These are phyloP conservation scores for Lomentospora prolificans DNA, from an alignment of 2,329 filamentous ascomycete species.

Conservation along the genomic window DNA sequence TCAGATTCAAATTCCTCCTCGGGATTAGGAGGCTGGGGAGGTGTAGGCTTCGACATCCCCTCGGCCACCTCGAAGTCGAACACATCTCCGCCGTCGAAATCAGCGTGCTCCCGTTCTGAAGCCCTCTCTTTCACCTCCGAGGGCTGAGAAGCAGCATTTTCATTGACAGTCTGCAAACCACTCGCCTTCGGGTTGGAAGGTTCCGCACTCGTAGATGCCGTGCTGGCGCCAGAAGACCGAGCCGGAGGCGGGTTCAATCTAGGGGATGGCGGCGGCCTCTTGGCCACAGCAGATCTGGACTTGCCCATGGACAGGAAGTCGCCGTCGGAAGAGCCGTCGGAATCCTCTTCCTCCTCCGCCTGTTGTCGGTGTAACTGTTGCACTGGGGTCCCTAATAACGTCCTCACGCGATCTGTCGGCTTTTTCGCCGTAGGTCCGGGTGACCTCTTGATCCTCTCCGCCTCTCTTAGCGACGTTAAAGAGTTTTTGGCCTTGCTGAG, in stretches of 20 bases:
- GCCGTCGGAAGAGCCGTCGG: slow-evolving; percentile 26
- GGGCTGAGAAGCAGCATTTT: neutral
- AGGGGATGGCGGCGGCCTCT: slow-evolving; percentile 15
- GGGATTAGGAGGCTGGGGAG: neutral
- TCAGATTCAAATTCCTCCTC: slow-evolving; percentile 1
- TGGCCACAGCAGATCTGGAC: slow-evolving; percentile 20
- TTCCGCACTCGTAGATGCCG: neutral
- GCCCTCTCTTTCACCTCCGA: neutral
- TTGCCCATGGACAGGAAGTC: slow-evolving; percentile 31
- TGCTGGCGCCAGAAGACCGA: neutral
- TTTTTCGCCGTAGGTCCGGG: neutral
- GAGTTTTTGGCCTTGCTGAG: neutral
- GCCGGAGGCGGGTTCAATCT: slow-evolving; percentile 10
- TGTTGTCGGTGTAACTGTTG: neutral
- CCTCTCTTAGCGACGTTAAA: neutral
- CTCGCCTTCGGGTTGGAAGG: neutral
- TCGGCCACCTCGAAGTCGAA: slow-evolving; percentile 7
- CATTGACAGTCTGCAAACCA: neutral
- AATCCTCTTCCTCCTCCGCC: slow-evolving; percentile 1
- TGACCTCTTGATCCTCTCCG: neutral
- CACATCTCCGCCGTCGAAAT: slow-evolving; percentile 1
- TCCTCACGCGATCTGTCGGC: slow-evolving; percentile 1
- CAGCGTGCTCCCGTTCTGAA: neutral
- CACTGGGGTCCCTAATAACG: neutral
- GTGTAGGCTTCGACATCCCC: neutral